These are phyloP conservation scores for Pelargonium fulgidum DNA, from an alignment of 441 rosid genomes.

Conservation along the genomic window DNA sequence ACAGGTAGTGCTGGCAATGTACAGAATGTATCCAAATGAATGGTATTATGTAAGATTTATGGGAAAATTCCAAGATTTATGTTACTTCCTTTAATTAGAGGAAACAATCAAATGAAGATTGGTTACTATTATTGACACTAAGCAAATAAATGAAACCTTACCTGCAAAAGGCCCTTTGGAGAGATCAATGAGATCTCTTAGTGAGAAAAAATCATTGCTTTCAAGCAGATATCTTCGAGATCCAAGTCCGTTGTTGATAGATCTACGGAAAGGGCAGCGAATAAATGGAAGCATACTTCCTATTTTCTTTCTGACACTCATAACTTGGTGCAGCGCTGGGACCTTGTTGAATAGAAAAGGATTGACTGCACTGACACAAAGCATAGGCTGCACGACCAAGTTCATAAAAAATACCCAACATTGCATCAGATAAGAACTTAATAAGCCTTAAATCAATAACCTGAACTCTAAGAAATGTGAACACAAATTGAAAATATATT, in stretches of 20 bases:
- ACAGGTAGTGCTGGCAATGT: conserved; percentile 59
- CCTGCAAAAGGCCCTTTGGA: conserved; percentile 99
- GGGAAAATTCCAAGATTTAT: background rate
- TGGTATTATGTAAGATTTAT: background rate
- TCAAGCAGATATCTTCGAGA: conserved; percentile 90
- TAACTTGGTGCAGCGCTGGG: conserved; percentile 74
- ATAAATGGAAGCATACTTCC: conserved; percentile 70
- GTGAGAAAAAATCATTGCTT: conserved; percentile 84
- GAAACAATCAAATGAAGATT: background rate
- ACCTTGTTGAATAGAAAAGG: conserved; percentile 82
- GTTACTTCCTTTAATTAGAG: background rate
- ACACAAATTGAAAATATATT: background rate
- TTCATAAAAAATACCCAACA: conserved; percentile 19
- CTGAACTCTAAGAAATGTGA: conserved; percentile 1
- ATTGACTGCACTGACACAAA: conserved; percentile 93
- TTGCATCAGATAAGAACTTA: conserved; percentile 10
- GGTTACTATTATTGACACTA: background rate
- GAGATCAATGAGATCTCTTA: conserved; percentile 89
- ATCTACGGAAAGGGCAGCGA: conserved; percentile 83
- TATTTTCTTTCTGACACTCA: conserved; percentile 62
- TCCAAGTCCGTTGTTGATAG: conserved; percentile 75
- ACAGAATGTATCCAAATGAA: background rate
- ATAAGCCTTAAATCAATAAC: background rate
- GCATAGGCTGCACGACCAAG: conserved; percentile 78
- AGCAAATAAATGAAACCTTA: conserved; percentile 16